Evolutionary conservation across 139 green algal genomes (phyloP).

Genomic region (Nannochloris sp.): DNA sequence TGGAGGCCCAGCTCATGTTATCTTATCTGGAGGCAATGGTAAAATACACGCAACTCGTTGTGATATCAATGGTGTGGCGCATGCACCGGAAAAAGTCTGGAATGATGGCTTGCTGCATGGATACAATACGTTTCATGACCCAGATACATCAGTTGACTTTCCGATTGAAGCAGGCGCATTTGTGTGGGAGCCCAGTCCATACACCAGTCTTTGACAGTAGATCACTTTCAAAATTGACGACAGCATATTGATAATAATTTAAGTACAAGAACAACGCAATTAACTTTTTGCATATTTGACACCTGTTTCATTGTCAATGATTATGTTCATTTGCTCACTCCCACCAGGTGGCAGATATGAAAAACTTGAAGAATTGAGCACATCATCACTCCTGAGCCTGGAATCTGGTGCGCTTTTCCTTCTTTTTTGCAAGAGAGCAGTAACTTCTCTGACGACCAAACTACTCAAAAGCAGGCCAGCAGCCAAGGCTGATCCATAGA

Average conservation of each 20-base stretch:
- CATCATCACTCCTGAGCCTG: slow-evolving; percentile 1
- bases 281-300: background rate
- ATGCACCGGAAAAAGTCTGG: slow-evolving; percentile 12
- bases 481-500: slow-evolving; percentile 54
- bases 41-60: slow-evolving; percentile 9
- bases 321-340: background rate
- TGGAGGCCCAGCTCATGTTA: slow-evolving; percentile 34
- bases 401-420: background rate
- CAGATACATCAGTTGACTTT: slow-evolving; percentile 18
- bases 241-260: slow-evolving; percentile 7
- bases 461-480: slow-evolving; percentile 36
- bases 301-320: slow-evolving; percentile 15
- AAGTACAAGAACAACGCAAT: slow-evolving; percentile 13
- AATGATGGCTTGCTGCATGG: slow-evolving; percentile 2
- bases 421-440: background rate
- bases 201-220: slow-evolving; percentile 8
- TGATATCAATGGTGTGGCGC: slow-evolving; percentile 19
- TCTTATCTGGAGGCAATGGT: slow-evolving; percentile 27
- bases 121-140: slow-evolving; percentile 11
- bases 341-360: slow-evolving; percentile 1
- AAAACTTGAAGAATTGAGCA: slow-evolving; percentile 5
- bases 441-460: slow-evolving; percentile 14
- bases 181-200: slow-evolving; percentile 27
- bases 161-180: slow-evolving; percentile 34
- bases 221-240: slow-evolving; percentile 12